Conservation (phyloP, 2,329 filamentous ascomycete species). For the Colletotrichum sp. region DNA sequence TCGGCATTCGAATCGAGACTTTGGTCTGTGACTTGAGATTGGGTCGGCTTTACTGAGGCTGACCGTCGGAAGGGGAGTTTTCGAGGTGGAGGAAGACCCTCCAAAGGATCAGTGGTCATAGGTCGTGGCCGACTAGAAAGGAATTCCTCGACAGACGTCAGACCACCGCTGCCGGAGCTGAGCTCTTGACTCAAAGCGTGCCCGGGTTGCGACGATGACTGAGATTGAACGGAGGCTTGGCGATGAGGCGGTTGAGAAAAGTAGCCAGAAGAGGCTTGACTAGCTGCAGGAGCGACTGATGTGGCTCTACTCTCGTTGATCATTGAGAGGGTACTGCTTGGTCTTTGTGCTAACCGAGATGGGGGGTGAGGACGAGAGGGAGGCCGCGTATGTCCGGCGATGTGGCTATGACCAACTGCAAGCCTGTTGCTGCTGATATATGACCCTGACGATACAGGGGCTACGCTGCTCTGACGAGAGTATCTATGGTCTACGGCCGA, state of each 20-base stretch:
- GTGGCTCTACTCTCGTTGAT: background rate
- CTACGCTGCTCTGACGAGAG: background rate
- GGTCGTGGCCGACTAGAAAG: background rate
- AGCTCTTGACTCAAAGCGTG: background rate
- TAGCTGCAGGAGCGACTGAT: background rate
- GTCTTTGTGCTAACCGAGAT: background rate
- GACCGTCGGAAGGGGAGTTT: background rate
- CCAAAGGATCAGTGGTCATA: background rate
- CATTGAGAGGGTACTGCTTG: background rate
- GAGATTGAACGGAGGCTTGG: background rate
- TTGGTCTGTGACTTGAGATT: background rate
- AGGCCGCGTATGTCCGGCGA: background rate
- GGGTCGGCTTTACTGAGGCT: background rate
- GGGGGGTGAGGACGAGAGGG: background rate
- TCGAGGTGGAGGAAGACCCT: background rate
- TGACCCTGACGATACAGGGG: background rate
- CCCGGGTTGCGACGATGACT: background rate
- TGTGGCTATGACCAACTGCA: background rate
- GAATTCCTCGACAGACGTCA: background rate
- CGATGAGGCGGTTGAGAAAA: background rate
- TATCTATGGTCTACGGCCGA: background rate
- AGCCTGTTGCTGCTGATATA: background rate
- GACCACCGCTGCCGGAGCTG: background rate
- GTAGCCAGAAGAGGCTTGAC: background rate
- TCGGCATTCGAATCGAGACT: background rate